These are phyloP conservation scores for Gossypium davidsonii DNA, from an alignment of 441 rosid species.

Conservation along the genomic window DNA sequence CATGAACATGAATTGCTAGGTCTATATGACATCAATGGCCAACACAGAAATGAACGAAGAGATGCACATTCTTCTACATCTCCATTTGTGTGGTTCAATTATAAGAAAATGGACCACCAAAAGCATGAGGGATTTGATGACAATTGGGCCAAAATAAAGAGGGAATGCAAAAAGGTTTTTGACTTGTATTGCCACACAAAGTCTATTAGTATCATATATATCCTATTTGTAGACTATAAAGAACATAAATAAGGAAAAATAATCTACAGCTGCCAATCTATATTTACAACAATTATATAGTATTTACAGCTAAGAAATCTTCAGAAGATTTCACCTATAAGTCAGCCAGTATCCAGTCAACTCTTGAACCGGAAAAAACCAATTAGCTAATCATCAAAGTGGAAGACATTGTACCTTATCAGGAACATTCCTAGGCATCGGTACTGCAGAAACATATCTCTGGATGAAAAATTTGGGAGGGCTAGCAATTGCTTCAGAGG, in stretches of 20 bases:
- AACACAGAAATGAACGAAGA: conserved; percentile 8
- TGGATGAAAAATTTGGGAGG: conserved; percentile 44
- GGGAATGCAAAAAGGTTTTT: conserved; percentile 3
- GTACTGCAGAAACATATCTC: conserved; percentile 58
- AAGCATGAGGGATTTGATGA: conserved; percentile 20
- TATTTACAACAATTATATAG: neutral
- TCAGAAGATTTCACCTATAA: neutral
- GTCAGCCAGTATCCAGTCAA: neutral
- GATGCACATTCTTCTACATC: conserved; percentile 23
- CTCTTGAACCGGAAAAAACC: conserved; percentile 18
- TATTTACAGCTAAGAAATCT: conserved; percentile 3
- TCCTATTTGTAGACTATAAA: neutral
- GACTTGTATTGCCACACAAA: neutral
- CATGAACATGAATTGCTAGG: neutral
- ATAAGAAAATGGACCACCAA: conserved; percentile 25
- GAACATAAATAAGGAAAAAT: neutral
- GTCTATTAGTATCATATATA: neutral
- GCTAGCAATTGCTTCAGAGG: conserved; percentile 33
- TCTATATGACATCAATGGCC: neutral
- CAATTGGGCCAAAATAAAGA: conserved; percentile 24
- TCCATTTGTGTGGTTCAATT: conserved; percentile 23
- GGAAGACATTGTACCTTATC: conserved; percentile 82
- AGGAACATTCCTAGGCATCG: conserved; percentile 69
- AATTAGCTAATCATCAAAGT: conserved; percentile 49
- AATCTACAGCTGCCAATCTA: conserved; percentile 3